phyloP scores from a whole-genome alignment of 2,329 filamentous ascomycete species.

The Dissoconium aciculare region DNA sequence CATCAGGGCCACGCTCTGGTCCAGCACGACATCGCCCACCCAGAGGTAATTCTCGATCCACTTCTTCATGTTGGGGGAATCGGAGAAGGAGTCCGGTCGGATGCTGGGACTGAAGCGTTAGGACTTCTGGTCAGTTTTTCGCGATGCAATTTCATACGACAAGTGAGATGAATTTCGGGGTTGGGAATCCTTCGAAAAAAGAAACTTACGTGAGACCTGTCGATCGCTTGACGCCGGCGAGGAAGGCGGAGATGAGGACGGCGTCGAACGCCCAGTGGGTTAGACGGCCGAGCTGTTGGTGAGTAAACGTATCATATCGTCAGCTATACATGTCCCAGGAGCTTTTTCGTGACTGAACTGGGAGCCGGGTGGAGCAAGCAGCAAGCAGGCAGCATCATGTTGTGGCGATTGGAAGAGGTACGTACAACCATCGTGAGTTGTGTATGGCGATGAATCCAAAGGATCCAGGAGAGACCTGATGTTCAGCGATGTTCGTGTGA shows the following conservation, averaged over 20 bases:
- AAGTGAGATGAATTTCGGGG: too few relatives aligned
- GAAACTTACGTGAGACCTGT: conserved; percentile 87
- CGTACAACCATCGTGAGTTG: too few relatives aligned
- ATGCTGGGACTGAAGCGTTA: conserved; percentile 57
- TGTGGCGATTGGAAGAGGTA: too few relatives aligned
- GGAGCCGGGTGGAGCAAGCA: too few relatives aligned
- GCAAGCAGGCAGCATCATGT: too few relatives aligned
- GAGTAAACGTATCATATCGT: too few relatives aligned
- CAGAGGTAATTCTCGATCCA: conserved; percentile 92
- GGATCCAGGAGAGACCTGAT: too few relatives aligned
- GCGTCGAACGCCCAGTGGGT: conserved; percentile 95
- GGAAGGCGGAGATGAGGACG: conserved; percentile 87
- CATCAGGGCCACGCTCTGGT: conserved; percentile 85
- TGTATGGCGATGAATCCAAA: too few relatives aligned
- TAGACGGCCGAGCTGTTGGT: conserved; percentile 73
- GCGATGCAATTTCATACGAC: too few relatives aligned
- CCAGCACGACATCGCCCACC: conserved; percentile 95
- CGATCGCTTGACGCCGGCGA: conserved; percentile 93
- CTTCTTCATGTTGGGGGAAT: conserved; percentile 66
- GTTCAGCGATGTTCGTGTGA: too few relatives aligned
- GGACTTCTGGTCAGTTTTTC: conserved; percentile 19
- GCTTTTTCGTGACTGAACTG: too few relatives aligned
- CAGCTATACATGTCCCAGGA: too few relatives aligned
- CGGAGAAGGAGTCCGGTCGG: conserved; percentile 69
- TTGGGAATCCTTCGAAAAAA: conserved; percentile 3